Evolutionary conservation across 352 stramenopile species (phyloP).

Genomic region (Phytophthora megakarya): DNA sequence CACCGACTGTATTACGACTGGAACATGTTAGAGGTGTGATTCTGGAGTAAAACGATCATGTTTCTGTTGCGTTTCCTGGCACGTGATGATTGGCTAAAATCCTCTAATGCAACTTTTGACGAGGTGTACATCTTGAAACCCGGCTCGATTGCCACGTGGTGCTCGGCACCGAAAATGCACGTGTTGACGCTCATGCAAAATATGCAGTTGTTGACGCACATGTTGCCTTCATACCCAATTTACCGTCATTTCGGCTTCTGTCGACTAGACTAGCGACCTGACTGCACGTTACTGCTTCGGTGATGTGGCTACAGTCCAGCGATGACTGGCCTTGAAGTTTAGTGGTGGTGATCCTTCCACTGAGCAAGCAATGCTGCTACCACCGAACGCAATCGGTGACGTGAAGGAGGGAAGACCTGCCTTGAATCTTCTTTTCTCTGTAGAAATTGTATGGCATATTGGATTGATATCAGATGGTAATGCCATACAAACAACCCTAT

Average conservation of each 20-base stretch:
- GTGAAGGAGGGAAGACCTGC: neutral
- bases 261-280: neutral
- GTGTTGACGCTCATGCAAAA: too few species aligned
- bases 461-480: neutral
- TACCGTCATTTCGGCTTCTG: neutral
- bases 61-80: too few species aligned
- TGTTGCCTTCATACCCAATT: too few species aligned
- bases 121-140: too few species aligned
- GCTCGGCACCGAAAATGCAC: too few species aligned
- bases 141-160: too few species aligned
- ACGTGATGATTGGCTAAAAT: too few species aligned
- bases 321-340: constrained; percentile 9
- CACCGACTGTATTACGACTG: too few species aligned
- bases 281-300: neutral
- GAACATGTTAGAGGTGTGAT: too few species aligned
- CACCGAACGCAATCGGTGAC: neutral
- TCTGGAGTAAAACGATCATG: too few species aligned
- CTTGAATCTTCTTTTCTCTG: neutral
- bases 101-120: too few species aligned
- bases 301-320: constrained; percentile 9
- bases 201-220: too few species aligned
- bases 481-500: neutral
- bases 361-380: neutral
- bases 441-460: constrained; percentile 1
- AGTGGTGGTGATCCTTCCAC: neutral